Base-by-base conservation (phyloP, 495 filamentous ascomycete species). In the Achaetomiella virescens region DNA sequence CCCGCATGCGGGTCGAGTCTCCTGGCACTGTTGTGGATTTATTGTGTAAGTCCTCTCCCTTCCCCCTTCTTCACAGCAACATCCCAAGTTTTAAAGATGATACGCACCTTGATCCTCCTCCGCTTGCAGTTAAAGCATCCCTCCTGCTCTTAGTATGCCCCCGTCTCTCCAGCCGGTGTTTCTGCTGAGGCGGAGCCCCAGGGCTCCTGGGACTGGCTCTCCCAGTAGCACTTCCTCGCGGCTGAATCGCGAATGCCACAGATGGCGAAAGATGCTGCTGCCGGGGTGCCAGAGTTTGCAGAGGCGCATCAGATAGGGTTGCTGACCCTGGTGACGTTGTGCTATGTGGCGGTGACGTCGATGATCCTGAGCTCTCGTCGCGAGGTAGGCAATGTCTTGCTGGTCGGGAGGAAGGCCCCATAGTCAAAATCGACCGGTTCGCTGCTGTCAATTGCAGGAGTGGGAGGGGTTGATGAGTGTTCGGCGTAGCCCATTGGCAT, bases 121-220 rank as follows among this genome's bases (percentile, higher is more conserved):
- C 74, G 68, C 64, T 86, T 86, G 74, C 84, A 86, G 66, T 83
- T 82, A 56, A 77, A 82, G 61, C 83, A 86, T 1, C 82, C 83
- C 75, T 66, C 3, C 83, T 70, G 25, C 80, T 83, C 63, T 86
- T 86, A 1, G 76, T 84, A 54, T 85, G 82, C 0, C 77, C 76
- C 33, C 71, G 49, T 37, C 75, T 60, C 62, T 78, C 74, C n/a
- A 73, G 50, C 41, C 69, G 64, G 33, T 64, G 68, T 49, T 58
- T 71, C 15, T 44, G 10, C 5, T 15, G 9, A 12, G 10, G 22
- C 21, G 9, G 20, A 1, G 7, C 38, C 17, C 37, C 54, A 4
- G 12, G 12, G 18, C 45, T 43, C 21, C 8, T 47, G 18, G 15
- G n/a, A 24, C 37, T 33, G 17, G 15, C 35, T 6, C 38, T 22